These are phyloP conservation scores for Oidiodendron maius DNA, from an alignment of 495 filamentous ascomycete species.

Conservation along the genomic window DNA sequence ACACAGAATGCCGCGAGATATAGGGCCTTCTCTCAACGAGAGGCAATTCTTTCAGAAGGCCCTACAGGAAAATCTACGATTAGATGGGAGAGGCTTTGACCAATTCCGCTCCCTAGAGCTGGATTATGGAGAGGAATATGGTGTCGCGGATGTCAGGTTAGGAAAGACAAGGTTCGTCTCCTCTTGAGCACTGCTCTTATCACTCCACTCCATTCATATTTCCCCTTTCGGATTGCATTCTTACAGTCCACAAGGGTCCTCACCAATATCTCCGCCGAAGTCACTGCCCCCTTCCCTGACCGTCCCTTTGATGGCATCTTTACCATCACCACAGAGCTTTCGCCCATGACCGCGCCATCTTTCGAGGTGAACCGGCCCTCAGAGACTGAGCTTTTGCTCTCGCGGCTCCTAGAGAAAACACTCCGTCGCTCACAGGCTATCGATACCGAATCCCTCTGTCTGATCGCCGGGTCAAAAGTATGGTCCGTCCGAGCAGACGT, in stretches of 20 bases:
- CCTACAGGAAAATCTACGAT: slow-evolving; percentile 65
- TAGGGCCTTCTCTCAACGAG: slow-evolving; percentile 73
- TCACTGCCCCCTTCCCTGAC: slow-evolving; percentile 76
- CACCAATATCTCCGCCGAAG: slow-evolving; percentile 79
- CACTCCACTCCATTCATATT: background rate
- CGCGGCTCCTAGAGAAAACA: slow-evolving; percentile 84
- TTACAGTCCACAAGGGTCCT: too few relatives aligned
- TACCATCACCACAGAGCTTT: slow-evolving; percentile 82
- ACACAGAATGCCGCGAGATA: slow-evolving; percentile 79
- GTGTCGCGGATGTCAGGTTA: slow-evolving; percentile 79
- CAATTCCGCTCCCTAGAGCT: slow-evolving; percentile 71
- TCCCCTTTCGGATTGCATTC: too few relatives aligned
- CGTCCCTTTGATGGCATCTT: slow-evolving; percentile 94
- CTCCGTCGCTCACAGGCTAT: slow-evolving; percentile 86
- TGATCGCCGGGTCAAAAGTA: slow-evolving; percentile 81
- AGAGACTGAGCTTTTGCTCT: slow-evolving; percentile 75
- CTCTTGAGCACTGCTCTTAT: background rate
- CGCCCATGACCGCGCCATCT: slow-evolving; percentile 84
- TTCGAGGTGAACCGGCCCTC: slow-evolving; percentile 82
- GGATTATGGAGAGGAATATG: slow-evolving; percentile 84
- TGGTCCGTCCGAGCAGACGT: slow-evolving; percentile 87
- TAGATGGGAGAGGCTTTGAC: slow-evolving; percentile 78
- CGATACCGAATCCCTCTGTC: slow-evolving; percentile 91
- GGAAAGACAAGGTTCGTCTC: slow-evolving; percentile 81
- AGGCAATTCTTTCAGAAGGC: slow-evolving; percentile 70